Percentiles rank a stretch among this genome's conserved stretches.
Evolutionary conservation across 1,284 basidiomycete species (phyloP).

Genomic region (Leccinum griseonigrum): DNA sequence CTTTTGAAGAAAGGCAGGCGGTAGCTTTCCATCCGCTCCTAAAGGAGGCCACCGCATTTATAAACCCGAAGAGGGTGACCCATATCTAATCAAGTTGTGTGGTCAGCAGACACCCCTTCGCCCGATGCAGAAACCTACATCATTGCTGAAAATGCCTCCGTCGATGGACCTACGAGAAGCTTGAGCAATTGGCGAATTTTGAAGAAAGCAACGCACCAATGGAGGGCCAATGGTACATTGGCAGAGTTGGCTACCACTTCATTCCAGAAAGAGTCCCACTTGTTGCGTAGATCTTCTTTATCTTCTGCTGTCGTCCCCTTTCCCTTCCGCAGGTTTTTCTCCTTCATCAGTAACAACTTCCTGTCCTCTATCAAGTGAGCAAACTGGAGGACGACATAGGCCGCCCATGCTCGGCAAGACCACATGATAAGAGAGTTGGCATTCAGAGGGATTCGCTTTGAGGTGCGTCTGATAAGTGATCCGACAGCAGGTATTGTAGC

Average conservation of each 20-base stretch:
- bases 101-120: neutral
- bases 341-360: conserved; percentile 51
- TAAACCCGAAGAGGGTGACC: conserved; percentile 60
- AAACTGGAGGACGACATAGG: conserved; percentile 73
- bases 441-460: conserved; percentile 45
- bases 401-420: conserved; percentile 77
- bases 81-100: conserved; percentile 44
- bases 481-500: conserved; percentile 43
- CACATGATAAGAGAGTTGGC: conserved; percentile 52
- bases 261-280: conserved; percentile 71
- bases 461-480: conserved; percentile 40
- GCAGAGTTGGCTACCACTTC: conserved; percentile 73
- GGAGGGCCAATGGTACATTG: conserved; percentile 78
- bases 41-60: conserved; percentile 65
- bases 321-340: conserved; percentile 55
- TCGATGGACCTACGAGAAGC: conserved; percentile 57
- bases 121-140: conserved; percentile 39
- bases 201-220: conserved; percentile 59
- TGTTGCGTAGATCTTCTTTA: conserved; percentile 52
- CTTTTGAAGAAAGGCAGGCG: conserved; percentile 39
- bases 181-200: conserved; percentile 1
- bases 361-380: conserved; percentile 67
- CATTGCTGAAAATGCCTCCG: conserved; percentile 61
- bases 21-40: conserved; percentile 75
- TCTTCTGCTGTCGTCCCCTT: conserved; percentile 52